These are phyloP conservation scores for Solanum medicagineum DNA, from an alignment of 257 asterid species.

Conservation along the genomic window DNA sequence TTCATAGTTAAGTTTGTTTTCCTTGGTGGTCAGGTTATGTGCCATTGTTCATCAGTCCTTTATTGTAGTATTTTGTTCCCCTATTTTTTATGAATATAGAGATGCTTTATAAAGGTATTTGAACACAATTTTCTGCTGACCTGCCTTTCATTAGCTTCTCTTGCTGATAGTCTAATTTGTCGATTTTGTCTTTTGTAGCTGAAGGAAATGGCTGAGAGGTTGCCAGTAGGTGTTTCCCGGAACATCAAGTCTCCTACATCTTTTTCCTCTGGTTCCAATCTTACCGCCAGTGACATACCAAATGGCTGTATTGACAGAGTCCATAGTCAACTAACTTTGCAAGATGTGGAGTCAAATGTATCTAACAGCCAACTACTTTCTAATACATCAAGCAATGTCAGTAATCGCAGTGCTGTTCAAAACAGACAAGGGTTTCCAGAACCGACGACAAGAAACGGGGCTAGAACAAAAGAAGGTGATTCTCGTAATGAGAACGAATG, in stretches of 20 bases:
- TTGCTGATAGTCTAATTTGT: conserved; percentile 14
- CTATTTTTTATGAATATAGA: not conserved
- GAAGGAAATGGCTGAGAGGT: conserved; percentile 97
- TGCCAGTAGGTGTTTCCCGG: conserved; percentile 90
- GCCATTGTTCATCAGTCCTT: not conserved
- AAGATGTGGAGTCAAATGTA: conserved; percentile 53
- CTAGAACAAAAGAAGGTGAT: conserved; percentile 62
- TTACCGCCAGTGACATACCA: conserved; percentile 35
- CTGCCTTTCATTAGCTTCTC: not conserved
- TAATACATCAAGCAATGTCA: conserved; percentile 44
- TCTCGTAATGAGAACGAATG: conserved; percentile 70
- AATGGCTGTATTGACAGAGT: conserved; percentile 32
- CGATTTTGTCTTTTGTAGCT: conserved; percentile 33
- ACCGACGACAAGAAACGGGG: conserved; percentile 43
- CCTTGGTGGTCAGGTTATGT: not conserved
- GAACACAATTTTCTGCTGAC: not conserved
- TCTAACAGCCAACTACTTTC: conserved; percentile 32
- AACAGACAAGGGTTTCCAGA: conserved; percentile 40
- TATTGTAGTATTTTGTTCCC: not conserved
- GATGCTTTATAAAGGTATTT: not conserved
- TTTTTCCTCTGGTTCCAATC: conserved; percentile 28
- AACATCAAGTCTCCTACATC: conserved; percentile 61
- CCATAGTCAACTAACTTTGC: conserved; percentile 42
- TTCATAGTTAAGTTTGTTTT: not conserved
- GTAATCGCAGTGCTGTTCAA: conserved; percentile 40